Evolutionary conservation across 2,329 filamentous ascomycete genomes (phyloP), one percentile per base, ranked within the genome.

Genomic region (Nigrospora osmanthi): DNA sequence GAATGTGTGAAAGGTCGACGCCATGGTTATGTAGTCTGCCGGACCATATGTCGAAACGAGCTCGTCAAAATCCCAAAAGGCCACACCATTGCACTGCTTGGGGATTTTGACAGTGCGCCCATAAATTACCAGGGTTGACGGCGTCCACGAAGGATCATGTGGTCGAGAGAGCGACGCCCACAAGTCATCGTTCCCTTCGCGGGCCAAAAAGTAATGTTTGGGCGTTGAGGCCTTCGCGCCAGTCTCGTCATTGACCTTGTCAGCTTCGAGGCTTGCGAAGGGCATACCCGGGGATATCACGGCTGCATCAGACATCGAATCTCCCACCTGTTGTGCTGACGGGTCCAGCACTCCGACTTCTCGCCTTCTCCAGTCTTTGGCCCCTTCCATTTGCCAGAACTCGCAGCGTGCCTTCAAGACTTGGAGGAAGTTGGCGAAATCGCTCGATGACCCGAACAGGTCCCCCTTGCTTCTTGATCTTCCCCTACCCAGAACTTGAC

Each of bases 361-460:
- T 42, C 74, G 67, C 52, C 79, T 68, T 52, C 87, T 71, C 71
- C 85, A 91, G 57, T 93, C 87, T 45, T 71, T 78, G 2, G 76
- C 75, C 2, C 85, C 82, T 52, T 88, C 84, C 77, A 91, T 89
- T 58, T 90, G 83, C 85, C 85, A 90, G 41, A 90, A 81, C 54
- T 91, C 86, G 58, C 87, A 91, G 44, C 87, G 73, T 11, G 85
- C 83, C 58, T 85, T 86, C 33, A 91, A 60, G 0, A 91, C 81
- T 37, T 89, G 83, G 11, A 91, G 67, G 50, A 93, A 91, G 3
- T 75, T 74, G 2, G 83, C 78, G 67, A 90, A 91, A 57, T 91
- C 87, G 44, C 83, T 85, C 38, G 77, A 76, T 35, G 76, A 68
- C 1, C 77, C 75, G 54, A 75, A 80, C 35, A 82, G 59, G 40